Percentiles rank a stretch among this genome's conserved stretches.
Evolutionary conservation across 2,329 filamentous ascomycete species (phyloP).

Genomic region (Sclerotinia trifoliorum): DNA sequence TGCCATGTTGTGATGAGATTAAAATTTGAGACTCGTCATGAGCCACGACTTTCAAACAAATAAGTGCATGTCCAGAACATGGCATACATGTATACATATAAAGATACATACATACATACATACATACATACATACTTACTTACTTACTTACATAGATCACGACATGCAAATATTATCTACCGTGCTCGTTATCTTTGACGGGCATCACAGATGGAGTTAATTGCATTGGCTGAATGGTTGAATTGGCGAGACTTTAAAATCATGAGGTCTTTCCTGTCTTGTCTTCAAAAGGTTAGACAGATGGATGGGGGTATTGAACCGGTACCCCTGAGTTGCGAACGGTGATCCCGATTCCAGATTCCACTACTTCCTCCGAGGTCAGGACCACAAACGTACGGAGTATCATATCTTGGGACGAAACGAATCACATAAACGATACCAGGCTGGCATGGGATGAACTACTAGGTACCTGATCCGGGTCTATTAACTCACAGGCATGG

Average conservation of each 20-base stretch:
- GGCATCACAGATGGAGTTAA: not conserved
- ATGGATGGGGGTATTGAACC: not conserved
- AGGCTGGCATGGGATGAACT: not conserved
- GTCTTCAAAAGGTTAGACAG: not conserved
- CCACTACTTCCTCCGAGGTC: not conserved
- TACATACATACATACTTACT: too few relatives aligned
- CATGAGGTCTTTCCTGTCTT: not conserved
- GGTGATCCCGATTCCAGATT: conserved; percentile 7
- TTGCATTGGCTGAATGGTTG: too few relatives aligned
- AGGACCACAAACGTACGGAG: not conserved
- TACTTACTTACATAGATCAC: too few relatives aligned
- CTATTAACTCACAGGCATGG: not conserved
- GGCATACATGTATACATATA: too few relatives aligned
- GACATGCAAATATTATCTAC: conserved; percentile 10
- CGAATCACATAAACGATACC: not conserved
- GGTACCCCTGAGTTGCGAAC: conserved; percentile 3
- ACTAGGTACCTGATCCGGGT: not conserved
- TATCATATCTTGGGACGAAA: not conserved
- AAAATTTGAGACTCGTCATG: conserved; percentile 20
- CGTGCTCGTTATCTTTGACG: conserved; percentile 10
- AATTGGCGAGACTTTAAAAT: conserved; percentile 6
- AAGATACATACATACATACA: too few relatives aligned
- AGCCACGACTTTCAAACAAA: conserved; percentile 13
- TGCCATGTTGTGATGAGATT: conserved; percentile 10
- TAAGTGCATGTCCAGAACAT: conserved; percentile 2